Evolutionary conservation across 495 filamentous ascomycete genomes (phyloP), one percentile per base, ranked within the genome.

Genomic region (Aspergillus homomorphus): DNA sequence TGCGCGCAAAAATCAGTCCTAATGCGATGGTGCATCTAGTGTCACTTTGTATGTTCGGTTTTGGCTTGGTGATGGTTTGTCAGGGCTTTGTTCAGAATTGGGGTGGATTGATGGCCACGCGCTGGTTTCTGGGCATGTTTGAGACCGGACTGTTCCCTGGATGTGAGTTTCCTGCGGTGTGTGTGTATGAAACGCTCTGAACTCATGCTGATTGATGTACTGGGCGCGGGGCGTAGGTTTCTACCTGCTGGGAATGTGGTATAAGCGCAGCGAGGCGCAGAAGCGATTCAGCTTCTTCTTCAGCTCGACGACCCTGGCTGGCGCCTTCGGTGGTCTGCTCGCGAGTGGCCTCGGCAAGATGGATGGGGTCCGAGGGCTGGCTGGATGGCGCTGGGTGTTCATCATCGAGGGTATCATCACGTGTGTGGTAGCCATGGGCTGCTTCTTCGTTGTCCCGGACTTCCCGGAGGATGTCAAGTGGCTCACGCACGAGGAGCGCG

Each of bases 241-340:
- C 3, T 94, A 92, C 65, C 74, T 94, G 2, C 79, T 90, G 60
- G 80, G 84, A 20, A 91, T 89, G 85, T 96, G 91, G 90, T 98
- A 98, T 65, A 85, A 85, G 56, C 84, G 92, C 26, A 73, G 74
- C 22, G 93, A 97, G 74, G 89, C 91, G 2, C 91, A 96, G 73
- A 89, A 88, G 66, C 84, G 93, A 9, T 96, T 89, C 71, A 87
- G 82, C 20, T 86, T 97, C 75, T 96, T 96, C 79, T 96, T 91
- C 78, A 77, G 77, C 59, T 87, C 84, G 2, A 92, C 91, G 0
- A 87, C 86, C 1, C 70, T 96, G 15, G 91, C 91, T 8, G 89
- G 90, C n/a, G 91, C 91, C 7, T 96, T 96, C 61, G 90, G 91
- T 20, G 91, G 91, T 8, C 76, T 95, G 6, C 74, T 96, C 6